These are phyloP conservation scores for Epichloe festucae DNA, from an alignment of 2,329 filamentous ascomycete species.

Conservation along the genomic window DNA sequence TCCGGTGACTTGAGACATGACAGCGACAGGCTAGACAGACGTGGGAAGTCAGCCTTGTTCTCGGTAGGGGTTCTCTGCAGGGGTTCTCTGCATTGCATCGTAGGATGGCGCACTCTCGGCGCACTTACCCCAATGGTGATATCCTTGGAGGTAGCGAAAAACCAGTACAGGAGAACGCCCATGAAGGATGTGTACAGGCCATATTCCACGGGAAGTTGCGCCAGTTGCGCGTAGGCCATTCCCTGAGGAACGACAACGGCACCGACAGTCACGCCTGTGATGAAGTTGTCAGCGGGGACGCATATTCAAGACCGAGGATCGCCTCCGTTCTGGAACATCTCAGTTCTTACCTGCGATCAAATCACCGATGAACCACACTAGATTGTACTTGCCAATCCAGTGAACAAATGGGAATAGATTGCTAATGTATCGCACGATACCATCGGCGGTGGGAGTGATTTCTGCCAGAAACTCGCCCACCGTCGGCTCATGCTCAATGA, in stretches of 20 bases:
- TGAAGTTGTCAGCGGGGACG: slow-evolving; percentile 9
- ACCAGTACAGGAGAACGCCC: slow-evolving; percentile 91
- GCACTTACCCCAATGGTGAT: slow-evolving; percentile 70
- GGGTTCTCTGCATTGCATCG: background rate
- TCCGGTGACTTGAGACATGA: slow-evolving; percentile 40
- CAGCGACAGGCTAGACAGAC: slow-evolving; percentile 33
- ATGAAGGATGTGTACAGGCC: slow-evolving; percentile 70
- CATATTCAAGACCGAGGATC: background rate
- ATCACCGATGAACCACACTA: slow-evolving; percentile 33
- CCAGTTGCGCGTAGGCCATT: slow-evolving; percentile 40
- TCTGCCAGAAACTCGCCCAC: slow-evolving; percentile 28
- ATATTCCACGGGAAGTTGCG: slow-evolving; percentile 34
- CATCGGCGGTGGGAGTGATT: slow-evolving; percentile 20
- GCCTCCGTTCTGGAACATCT: background rate
- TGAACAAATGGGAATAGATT: slow-evolving; percentile 34
- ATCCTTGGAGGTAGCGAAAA: slow-evolving; percentile 88
- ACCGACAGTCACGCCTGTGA: slow-evolving; percentile 31
- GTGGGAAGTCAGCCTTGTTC: slow-evolving; percentile 3
- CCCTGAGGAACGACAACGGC: slow-evolving; percentile 41
- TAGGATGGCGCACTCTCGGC: background rate
- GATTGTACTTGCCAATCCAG: slow-evolving; percentile 39
- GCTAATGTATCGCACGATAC: slow-evolving; percentile 22
- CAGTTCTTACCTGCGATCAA: slow-evolving; percentile 26
- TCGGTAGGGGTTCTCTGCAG: background rate
- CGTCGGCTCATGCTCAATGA: slow-evolving; percentile 28